Evolutionary conservation across 257 asterid species (phyloP), one percentile per base, ranked within the genome.

Genomic region (Gynochthodes officinalis): DNA sequence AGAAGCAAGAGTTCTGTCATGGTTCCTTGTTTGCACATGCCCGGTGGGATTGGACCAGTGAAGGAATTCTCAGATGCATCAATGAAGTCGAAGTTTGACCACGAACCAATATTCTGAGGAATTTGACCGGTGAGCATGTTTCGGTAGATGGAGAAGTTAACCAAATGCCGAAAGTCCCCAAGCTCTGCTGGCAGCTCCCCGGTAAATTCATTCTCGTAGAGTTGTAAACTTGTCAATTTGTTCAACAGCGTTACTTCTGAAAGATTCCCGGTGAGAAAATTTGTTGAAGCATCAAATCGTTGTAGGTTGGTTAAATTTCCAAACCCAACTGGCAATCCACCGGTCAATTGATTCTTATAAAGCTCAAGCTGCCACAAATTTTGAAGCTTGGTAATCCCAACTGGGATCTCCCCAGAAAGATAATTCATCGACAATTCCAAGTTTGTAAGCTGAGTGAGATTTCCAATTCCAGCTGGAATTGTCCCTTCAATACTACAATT

Each of bases 11-110:
- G 84, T 74, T 76, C 72, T 14, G 15, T 75, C 96, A 89, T 89
- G 7, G 88, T 79, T 12, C 97, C 96, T 60, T 52, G 72, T 54
- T 81, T 88, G 81, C 98, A 93, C 98, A 93, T 93, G n/a, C 83
- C 88, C 7, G 97, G 98, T 14, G 98, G 98, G 62, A 93, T 90
- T 7, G 82, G 76, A 46, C 98, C 98, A 1, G 92, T 80, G 15
- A 93, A 76, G 42, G 57, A 69, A 76, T 93, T 93, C 71, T 88
- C 93, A 0, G 98, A 90, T 10, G 87, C 90, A 42, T 93, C 98
- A 44, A 93, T 85, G 82, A 75, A 89, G 13, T 79, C 3, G 43
- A 93, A 89, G 1, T 84, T 79, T 5, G 94, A 80, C 92, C 83
- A 89, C 10, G 98, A 93, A 11, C 98, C 98, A n/a, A 93, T 84